phyloP scores from a whole-genome alignment of 345 rosid genomes.

The Eucalyptus viminalis region DNA sequence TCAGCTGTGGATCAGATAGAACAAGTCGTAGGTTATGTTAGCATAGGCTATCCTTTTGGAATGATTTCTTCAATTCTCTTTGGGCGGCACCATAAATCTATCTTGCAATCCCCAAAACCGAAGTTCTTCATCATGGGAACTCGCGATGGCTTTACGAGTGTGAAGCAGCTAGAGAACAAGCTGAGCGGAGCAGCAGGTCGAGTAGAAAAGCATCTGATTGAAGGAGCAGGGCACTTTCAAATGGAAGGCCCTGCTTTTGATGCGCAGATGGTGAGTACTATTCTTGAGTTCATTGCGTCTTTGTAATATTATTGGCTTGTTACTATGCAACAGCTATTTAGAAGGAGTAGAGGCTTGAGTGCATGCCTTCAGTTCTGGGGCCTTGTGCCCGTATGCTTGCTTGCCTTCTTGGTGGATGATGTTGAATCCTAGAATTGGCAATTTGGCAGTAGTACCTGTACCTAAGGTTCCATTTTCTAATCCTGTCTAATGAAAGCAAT shows the following conservation, averaged over 20 bases:
- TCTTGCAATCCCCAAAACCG: conserved; percentile 64
- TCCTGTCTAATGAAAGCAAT: not conserved
- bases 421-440: not conserved
- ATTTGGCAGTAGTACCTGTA: not conserved
- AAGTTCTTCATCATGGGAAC: conserved; percentile 96
- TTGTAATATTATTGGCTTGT: conserved; percentile 10
- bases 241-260: conserved; percentile 92
- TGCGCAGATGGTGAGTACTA: conserved; percentile 59
- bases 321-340: not conserved
- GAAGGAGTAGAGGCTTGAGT: not conserved
- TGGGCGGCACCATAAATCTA: conserved; percentile 76
- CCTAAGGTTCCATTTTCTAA: not conserved
- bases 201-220: conserved; percentile 57
- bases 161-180: conserved; percentile 78
- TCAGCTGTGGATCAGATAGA: conserved; percentile 74
- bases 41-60: conserved; percentile 91
- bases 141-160: conserved; percentile 83
- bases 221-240: conserved; percentile 86
- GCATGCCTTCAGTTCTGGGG: not conserved
- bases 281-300: conserved; percentile 45
- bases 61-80: conserved; percentile 71
- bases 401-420: not conserved
- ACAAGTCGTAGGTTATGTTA: conserved; percentile 68
- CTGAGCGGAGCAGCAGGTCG: conserved; percentile 56
- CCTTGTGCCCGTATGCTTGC: not conserved